Percentiles rank a stretch among this genome's conserved stretches.
Conservation (phyloP, 2,329 filamentous ascomycete genomes). For the Pseudogymnoascus sp. region DNA sequence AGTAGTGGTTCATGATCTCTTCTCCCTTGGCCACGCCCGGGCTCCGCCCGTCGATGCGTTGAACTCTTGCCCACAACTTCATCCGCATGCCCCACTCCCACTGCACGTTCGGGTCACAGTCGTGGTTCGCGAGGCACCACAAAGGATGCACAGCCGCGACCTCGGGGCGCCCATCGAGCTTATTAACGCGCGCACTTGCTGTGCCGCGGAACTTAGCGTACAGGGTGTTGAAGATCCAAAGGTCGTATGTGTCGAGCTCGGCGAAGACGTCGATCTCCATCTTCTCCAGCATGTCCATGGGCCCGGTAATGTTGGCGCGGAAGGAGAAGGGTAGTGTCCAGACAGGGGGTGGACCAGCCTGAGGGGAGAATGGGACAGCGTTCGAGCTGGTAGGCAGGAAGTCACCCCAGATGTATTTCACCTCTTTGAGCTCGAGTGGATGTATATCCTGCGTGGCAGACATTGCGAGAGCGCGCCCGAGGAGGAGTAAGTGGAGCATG, state of each 20-base stretch:
- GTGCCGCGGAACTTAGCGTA: constrained; percentile 91
- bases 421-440: constrained; percentile 53
- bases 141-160: constrained; percentile 88
- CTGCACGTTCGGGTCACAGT: constrained; percentile 85
- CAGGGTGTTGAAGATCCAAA: constrained; percentile 84
- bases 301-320: constrained; percentile 62
- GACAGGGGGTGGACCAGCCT: constrained; percentile 47
- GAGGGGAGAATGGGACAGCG: constrained; percentile 45
- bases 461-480: constrained; percentile 56
- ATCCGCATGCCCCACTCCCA: constrained; percentile 89
- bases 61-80: constrained; percentile 55
- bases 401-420: constrained; percentile 63
- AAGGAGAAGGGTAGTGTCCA: constrained; percentile 73
- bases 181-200: constrained; percentile 73
- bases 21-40: constrained; percentile 67
- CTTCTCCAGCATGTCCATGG: constrained; percentile 70
- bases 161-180: constrained; percentile 72
- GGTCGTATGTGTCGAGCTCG: constrained; percentile 49
- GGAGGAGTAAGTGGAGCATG: constrained; percentile 53
- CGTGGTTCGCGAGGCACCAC: constrained; percentile 95
- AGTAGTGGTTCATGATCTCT: constrained; percentile 91
- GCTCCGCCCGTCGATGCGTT: constrained; percentile 42
- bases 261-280: constrained; percentile 74
- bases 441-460: constrained; percentile 50
- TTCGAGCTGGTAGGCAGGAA: constrained; percentile 47